These are phyloP conservation scores for Suillus lakei DNA, from an alignment of 768 basidiomycete species.

Conservation along the genomic window DNA sequence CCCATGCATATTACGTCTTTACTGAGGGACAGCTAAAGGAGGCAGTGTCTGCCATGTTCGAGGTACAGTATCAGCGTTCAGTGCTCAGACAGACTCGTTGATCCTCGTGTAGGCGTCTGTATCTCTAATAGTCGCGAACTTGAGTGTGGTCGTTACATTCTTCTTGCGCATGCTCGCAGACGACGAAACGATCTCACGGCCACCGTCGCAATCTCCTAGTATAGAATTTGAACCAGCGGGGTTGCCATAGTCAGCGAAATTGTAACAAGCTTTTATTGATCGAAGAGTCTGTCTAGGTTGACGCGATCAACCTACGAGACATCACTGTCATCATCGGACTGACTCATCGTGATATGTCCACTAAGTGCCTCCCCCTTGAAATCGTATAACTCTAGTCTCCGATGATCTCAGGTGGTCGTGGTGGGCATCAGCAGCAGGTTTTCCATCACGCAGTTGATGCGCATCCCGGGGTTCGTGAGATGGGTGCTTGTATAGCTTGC, in stretches of 20 bases:
- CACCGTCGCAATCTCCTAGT: neutral
- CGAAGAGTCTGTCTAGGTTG: neutral
- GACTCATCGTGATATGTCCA: too few species aligned
- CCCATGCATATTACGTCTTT: neutral
- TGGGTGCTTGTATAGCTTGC: too few species aligned
- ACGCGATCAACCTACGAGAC: too few species aligned
- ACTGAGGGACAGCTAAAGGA: neutral
- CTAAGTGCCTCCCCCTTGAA: too few species aligned
- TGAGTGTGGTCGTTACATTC: constrained; percentile 1
- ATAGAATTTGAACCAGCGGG: neutral
- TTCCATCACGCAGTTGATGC: too few species aligned
- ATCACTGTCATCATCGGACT: too few species aligned
- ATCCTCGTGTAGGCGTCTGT: neutral
- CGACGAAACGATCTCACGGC: neutral
- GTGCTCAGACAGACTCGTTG: neutral
- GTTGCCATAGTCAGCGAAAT: neutral
- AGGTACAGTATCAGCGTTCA: constrained; percentile 2
- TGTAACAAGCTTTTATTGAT: neutral
- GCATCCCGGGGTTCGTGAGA: too few species aligned
- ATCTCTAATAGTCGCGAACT: neutral
- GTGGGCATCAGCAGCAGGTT: too few species aligned
- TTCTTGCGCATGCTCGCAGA: constrained; percentile 2
- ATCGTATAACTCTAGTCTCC: too few species aligned
- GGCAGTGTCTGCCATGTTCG: neutral
- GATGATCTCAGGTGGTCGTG: too few species aligned